Percentiles rank a stretch among this genome's conserved stretches.
Evolutionary conservation across 1,284 basidiomycete genomes (phyloP).

Genomic region (Ganoderma boninense): DNA sequence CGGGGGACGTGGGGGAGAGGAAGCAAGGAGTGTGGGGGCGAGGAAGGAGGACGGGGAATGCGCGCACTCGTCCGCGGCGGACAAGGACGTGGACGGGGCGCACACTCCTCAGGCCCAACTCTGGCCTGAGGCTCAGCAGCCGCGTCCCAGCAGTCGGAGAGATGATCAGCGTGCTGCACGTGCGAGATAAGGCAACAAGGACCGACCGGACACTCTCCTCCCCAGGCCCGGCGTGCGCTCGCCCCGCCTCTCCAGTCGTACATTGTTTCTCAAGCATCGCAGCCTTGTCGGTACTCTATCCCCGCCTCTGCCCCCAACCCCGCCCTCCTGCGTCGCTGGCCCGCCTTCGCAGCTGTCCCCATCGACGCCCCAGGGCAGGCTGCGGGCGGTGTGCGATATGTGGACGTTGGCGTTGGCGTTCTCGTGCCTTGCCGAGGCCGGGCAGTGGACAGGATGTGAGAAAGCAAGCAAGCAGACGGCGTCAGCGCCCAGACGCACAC

Average conservation of each 20-base stretch:
- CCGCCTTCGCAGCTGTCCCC: background rate
- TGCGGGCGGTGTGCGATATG: background rate
- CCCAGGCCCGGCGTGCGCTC: background rate
- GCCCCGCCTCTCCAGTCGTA: background rate
- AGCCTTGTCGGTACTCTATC: constrained; percentile 8
- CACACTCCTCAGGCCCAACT: too few relatives aligned
- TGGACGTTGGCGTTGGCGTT: background rate
- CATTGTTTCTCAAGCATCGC: constrained; percentile 8
- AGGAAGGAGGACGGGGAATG: background rate
- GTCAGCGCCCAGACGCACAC: background rate
- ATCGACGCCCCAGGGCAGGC: background rate
- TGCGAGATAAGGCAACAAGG: constrained; percentile 10
- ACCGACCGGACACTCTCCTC: constrained; percentile 1
- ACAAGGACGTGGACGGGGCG: too few relatives aligned
- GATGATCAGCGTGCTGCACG: constrained; percentile 1
- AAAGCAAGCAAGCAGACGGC: background rate
- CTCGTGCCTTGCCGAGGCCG: background rate
- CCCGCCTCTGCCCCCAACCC: background rate
- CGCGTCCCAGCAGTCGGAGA: background rate
- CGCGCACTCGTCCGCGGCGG: background rate
- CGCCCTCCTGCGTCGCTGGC: background rate
- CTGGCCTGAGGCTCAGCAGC: background rate
- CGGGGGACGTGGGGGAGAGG: background rate
- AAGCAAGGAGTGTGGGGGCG: background rate
- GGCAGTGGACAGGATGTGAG: constrained; percentile 3